phyloP scores from a whole-genome alignment of 345 rosid species.

The Firmiana major region DNA sequence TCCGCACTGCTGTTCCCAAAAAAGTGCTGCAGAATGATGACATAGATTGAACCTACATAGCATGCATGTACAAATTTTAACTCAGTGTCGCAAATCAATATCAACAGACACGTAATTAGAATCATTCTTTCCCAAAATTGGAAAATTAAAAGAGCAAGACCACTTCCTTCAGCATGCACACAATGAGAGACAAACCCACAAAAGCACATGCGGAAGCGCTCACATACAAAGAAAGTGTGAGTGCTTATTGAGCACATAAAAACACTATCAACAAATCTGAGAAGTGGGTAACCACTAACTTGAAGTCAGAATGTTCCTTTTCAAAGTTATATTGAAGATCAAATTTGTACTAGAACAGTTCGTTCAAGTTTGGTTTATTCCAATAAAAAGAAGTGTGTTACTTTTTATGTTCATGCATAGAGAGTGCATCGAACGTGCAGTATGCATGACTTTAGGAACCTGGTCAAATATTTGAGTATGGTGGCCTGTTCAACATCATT shows the following conservation, averaged over 20 bases:
- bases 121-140: neutral
- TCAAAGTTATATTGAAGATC: neutral
- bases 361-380: neutral
- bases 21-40: constrained; percentile 93
- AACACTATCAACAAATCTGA: neutral
- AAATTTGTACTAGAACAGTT: neutral
- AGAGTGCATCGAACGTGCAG: neutral
- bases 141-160: neutral
- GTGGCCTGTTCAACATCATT: neutral
- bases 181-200: neutral
- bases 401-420: neutral
- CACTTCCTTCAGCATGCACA: neutral
- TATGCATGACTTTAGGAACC: neutral
- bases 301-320: neutral
- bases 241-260: neutral
- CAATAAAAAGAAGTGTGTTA: neutral
- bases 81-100: neutral
- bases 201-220: neutral
- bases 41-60: constrained; percentile 81
- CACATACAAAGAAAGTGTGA: neutral
- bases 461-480: neutral
- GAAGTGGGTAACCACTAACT: neutral
- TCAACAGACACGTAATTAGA: neutral
- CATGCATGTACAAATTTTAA: neutral
- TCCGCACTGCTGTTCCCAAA: constrained; percentile 90